Evolutionary conservation across 2,329 filamentous ascomycete genomes (phyloP).

Genomic region (Claviceps cyperi): DNA sequence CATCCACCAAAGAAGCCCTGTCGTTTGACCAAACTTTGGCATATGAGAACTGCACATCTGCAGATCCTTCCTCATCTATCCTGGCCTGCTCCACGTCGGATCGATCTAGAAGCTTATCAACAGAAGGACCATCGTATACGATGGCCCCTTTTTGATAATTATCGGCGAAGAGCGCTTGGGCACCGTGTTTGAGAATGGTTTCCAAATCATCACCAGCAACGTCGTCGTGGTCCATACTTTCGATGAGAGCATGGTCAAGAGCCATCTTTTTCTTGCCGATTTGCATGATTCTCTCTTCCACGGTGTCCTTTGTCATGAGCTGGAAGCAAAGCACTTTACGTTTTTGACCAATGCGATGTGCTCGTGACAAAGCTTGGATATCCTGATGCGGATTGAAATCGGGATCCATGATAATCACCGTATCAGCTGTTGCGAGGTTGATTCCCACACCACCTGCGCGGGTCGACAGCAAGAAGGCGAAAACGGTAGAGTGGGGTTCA

Average conservation of each 20-base stretch:
- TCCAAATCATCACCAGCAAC: constrained; percentile 68
- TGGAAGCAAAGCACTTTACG: constrained; percentile 95
- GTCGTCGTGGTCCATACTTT: constrained; percentile 77
- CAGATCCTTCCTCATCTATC: constrained; percentile 45
- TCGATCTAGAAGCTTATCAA: constrained; percentile 86
- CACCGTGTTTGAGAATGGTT: constrained; percentile 76
- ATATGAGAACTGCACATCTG: constrained; percentile 74
- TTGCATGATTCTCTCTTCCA: constrained; percentile 92
- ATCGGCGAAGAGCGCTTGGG: constrained; percentile 72
- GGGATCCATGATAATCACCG: constrained; percentile 91
- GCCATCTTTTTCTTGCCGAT: constrained; percentile 94
- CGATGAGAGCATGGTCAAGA: constrained; percentile 86
- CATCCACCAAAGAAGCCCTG: constrained; percentile 49
- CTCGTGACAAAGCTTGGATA: constrained; percentile 84
- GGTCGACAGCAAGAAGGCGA: constrained; percentile 86
- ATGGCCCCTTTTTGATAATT: constrained; percentile 58
- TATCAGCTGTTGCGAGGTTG: constrained; percentile 92
- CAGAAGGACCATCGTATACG: constrained; percentile 62
- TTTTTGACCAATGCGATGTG: constrained; percentile 91
- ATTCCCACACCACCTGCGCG: constrained; percentile 93
- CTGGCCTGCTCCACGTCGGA: constrained; percentile 63
- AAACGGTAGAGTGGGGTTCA: constrained; percentile 64
- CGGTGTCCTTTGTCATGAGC: constrained; percentile 74
- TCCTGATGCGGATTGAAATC: constrained; percentile 99
- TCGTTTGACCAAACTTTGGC: constrained; percentile 89